Evolutionary conservation across 2,329 filamentous ascomycete genomes (phyloP), one percentile per base, ranked within the genome.

Genomic region (Trichoderma harzianum): DNA sequence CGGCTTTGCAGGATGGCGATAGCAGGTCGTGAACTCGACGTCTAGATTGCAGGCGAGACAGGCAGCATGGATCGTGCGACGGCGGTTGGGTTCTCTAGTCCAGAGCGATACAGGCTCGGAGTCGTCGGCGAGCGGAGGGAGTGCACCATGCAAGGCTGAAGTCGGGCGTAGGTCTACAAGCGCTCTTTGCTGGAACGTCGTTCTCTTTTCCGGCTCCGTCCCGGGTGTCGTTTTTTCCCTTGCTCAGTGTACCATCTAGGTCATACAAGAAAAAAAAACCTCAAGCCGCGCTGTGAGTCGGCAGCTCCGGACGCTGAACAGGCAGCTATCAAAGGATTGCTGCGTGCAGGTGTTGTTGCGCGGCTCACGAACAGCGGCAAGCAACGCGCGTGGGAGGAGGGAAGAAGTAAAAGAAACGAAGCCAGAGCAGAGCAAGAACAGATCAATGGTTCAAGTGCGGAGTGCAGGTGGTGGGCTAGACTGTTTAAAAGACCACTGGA

Each of bases 391-490:
- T 30, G 28, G 36, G 69, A 64, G 51, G 61, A 57, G 47, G 47
- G 43, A 43, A 43, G 30, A 57, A 58, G 47, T 12, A 34, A 43
- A 39, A 47, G 26, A 18, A 58, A 28, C 14, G 43, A 43, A 32
- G 24, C 30, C 36, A 39, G 24, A 28, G 24, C 10, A 39, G 24
- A 63, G 24, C 18, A 43, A 60, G 18, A 58, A 57, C 28, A 60
- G 34, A 60, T 57, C 64, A 61, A 69, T 69, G 55, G 68, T 26
- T 62, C 61, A 34, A 58, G 39, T 72, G 70, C 70, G 70, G 70
- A 72, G 70, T 68, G 70, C 70, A 72, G 70, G 70, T 72, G 70
- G 70, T 68, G 70, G 63, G 57, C 55, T 58, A 39, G 36, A 14
- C 36, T 39, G 36, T 39, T 39, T 39, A 39, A 39, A 39, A 39